Base-by-base conservation (phyloP, 2,329 filamentous ascomycete species). In the Pseudopithomyces chartarum region DNA sequence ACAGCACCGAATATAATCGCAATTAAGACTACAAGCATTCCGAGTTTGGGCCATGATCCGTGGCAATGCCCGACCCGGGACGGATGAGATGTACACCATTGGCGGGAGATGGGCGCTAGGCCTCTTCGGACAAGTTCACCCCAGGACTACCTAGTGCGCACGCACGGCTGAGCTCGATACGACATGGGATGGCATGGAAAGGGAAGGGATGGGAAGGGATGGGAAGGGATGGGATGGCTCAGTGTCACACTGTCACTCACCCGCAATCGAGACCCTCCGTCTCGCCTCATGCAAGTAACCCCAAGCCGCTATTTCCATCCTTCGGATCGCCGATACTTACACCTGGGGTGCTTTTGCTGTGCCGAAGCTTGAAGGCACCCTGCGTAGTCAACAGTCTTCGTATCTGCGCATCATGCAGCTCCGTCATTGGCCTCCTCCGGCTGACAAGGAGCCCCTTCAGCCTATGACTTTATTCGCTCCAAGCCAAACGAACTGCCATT, bases 391-490 rank as follows among this genome's bases (percentile, higher is more conserved):
- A 40, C 22, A 22, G 15, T 17, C 52, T 34, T 51, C 53, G 52
- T 55, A 55, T 55, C 52, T 54, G 45, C 52, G 22, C 17, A 50
- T 50, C 47, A 54, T 49, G 45, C 34, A 49, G 10, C 22, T 45
- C 51, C 46, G 40, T 32, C 46, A 29, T 50, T 46, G 47, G 39
- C 12, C 53, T 17, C 10, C 8, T 33, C 12, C 23, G 11, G 33
- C 19, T 22, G 34, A n/a, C 19, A 34, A 32, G 40, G n/a, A 10
- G 17, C 34, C 20, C 15, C n/a, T 34, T 43, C 38, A 45, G 53
- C 53, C 53, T 55, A 44, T 51, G 39, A 26, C n/a, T 39, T 32
- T 20, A n/a, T 22, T 29, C 10, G 13, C 19, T 19, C 6, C 42
- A 36, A 33, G 34, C 45, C 52, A 39, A 54, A 22, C 36, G 42